Evolutionary conservation across 2,329 filamentous ascomycete species (phyloP).

Genomic region (Diaporthe ilicicola): DNA sequence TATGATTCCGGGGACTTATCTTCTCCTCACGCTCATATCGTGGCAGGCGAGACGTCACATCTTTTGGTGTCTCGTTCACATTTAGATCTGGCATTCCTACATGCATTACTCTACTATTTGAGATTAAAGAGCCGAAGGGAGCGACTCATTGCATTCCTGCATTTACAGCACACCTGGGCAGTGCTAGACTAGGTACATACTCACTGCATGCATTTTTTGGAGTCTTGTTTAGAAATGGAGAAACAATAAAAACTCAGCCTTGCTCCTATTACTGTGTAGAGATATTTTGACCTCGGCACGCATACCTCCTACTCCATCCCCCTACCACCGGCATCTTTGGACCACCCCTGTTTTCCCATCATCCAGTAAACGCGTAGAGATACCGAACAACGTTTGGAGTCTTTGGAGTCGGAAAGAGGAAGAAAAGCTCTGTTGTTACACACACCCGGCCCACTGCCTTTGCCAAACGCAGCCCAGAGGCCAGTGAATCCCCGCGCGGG

Average conservation of each 20-base stretch:
- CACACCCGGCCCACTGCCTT: constrained; percentile 11
- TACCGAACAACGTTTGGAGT: constrained; percentile 22
- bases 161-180: not conserved
- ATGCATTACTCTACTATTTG: not conserved
- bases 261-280: constrained; percentile 29
- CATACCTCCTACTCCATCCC: constrained; percentile 5
- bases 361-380: not conserved
- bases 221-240: not conserved
- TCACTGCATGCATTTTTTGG: not conserved
- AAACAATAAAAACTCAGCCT: constrained; percentile 22
- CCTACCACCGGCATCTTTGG: not conserved
- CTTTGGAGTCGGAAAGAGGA: constrained; percentile 22
- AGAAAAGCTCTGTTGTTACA: constrained; percentile 29
- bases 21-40: not conserved
- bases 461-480: not conserved
- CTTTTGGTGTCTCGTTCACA: not conserved
- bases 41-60: not conserved
- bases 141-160: not conserved
- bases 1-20: not conserved
- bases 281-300: constrained; percentile 8
- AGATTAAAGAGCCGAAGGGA: not conserved
- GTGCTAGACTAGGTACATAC: not conserved
- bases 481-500: not conserved
- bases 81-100: not conserved
- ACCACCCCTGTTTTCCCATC: not conserved